Percentiles rank a stretch among this genome's conserved stretches.
phyloP scores from a whole-genome alignment of 2,329 filamentous ascomycete genomes.

The Sclerotinia borealis region DNA sequence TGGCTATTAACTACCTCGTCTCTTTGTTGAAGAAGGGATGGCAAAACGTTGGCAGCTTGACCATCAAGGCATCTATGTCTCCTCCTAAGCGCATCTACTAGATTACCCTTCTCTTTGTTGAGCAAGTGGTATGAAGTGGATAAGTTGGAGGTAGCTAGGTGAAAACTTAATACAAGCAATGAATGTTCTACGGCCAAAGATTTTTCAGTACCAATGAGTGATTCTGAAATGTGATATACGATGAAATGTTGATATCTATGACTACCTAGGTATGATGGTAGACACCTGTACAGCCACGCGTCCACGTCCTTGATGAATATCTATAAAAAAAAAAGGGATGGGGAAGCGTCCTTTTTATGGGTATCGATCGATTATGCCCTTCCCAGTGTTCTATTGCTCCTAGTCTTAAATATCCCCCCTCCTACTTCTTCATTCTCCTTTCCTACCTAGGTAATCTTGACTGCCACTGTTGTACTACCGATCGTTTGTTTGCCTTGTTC shows the following conservation, averaged over 20 bases:
- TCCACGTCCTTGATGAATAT: too few relatives aligned
- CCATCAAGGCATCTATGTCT: constrained; percentile 99
- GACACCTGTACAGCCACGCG: too few relatives aligned
- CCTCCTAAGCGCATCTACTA: constrained; percentile 98
- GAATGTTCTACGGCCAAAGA: background rate
- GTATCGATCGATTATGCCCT: too few relatives aligned
- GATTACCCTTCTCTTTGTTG: constrained; percentile 29
- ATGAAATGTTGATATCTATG: too few relatives aligned
- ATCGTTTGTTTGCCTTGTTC: background rate
- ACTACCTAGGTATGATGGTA: too few relatives aligned
- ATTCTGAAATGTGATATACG: background rate
- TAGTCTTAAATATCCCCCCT: too few relatives aligned
- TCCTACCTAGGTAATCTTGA: background rate
- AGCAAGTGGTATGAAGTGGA: constrained; percentile 22
- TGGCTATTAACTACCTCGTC: constrained; percentile 99
- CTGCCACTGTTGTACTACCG: background rate
- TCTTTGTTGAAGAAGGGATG: constrained; percentile 99
- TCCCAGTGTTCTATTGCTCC: too few relatives aligned
- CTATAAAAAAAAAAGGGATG: too few relatives aligned
- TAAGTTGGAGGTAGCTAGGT: constrained; percentile 26
- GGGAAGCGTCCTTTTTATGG: too few relatives aligned
- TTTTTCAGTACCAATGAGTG: background rate
- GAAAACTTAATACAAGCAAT: constrained; percentile 22
- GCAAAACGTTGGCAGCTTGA: constrained; percentile 99
- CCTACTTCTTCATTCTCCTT: too few relatives aligned